Evolutionary conservation across 1,284 basidiomycete species (phyloP), one percentile per base, ranked within the genome.

Genomic region (Hemileia vastatrix): DNA sequence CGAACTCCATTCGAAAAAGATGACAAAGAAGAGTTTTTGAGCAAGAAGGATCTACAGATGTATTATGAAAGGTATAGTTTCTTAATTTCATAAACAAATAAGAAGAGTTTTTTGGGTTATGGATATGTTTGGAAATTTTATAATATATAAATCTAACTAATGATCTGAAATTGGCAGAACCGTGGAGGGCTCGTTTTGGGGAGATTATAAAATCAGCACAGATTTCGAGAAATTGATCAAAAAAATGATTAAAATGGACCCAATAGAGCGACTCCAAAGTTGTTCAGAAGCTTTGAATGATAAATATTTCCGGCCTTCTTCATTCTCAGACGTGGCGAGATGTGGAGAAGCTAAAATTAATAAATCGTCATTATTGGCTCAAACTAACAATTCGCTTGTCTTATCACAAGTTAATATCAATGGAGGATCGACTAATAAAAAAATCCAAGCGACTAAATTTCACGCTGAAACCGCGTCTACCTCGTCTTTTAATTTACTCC

Each of bases 1-100:
- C 81, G 92, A 13, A 95, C 92, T 2, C 91, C 92, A 1, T 96
- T 95, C 72, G 92, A 96, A 74, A 75, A 84, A 66, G 81, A 83
- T 27, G 88, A 90, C 64, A 83, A 84, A 6, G 89, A 93, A 72
- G 82, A 84, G 64, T 86, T 91, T 68, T 78, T 82, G n/a, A 87
- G 83, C n/a, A 84, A 86, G 67, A 78, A 88, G 57, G 86, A 88
- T 67, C 77, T 92, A 19, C 83, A 89, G 72, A 81, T 81, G 58
- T 95, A 96, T 74, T 92, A 88, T 84, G 77, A 81, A 61, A 82
- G 89, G 11, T 53, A 18, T 19, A 24, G 19, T 19, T 1, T 9
- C 9, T 24, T n/a, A 18, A 2, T 24, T 33, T 18, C 45, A 21
- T 49, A 67, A 61, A 65, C 57, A 19, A 89, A 90, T 0, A 77